Evolutionary conservation across 31 red algal species (phyloP).

Genomic region (Endocladia muricata): DNA sequence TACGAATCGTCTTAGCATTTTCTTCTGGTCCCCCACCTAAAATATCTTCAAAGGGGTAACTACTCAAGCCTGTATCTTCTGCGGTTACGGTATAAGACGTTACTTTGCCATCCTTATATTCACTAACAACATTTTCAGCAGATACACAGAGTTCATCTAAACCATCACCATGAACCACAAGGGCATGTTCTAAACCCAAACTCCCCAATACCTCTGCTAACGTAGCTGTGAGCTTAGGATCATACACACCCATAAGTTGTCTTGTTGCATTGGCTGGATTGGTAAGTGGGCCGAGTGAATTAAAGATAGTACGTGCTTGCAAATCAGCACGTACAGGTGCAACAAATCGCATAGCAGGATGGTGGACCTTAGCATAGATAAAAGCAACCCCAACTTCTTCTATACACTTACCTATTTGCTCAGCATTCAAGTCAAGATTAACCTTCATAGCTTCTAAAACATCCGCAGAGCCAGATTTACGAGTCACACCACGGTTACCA

Average conservation of each 20-base stretch:
- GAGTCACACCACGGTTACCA: conserved; percentile 72
- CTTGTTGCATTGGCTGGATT: conserved; percentile 65
- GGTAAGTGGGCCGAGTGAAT: conserved; percentile 85
- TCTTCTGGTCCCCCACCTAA: conserved; percentile 70
- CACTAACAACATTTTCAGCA: conserved; percentile 64
- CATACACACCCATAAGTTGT: conserved; percentile 77
- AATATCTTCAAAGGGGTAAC: too few species aligned
- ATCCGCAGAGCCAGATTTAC: conserved; percentile 80
- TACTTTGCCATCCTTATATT: conserved; percentile 40
- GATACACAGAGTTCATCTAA: conserved; percentile 86
- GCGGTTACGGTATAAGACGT: conserved; percentile 33
- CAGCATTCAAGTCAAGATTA: conserved; percentile 34
- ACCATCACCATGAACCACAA: conserved; percentile 81
- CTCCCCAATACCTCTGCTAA: conserved; percentile 71
- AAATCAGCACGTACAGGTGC: conserved; percentile 58
- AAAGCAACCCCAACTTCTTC: conserved; percentile 81
- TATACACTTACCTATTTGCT: conserved; percentile 66
- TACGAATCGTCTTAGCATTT: conserved; percentile 66
- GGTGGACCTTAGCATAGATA: conserved; percentile 80
- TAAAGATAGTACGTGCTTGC: conserved; percentile 81
- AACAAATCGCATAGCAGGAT: conserved; percentile 71
- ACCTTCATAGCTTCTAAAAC: conserved; percentile 79
- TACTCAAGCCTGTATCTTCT: conserved; percentile 50
- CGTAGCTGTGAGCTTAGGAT: conserved; percentile 49
- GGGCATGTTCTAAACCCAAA: conserved; percentile 48